Evolutionary conservation across 2,329 filamentous ascomycete species (phyloP).

Genomic region (Fusarium oligoseptatum): DNA sequence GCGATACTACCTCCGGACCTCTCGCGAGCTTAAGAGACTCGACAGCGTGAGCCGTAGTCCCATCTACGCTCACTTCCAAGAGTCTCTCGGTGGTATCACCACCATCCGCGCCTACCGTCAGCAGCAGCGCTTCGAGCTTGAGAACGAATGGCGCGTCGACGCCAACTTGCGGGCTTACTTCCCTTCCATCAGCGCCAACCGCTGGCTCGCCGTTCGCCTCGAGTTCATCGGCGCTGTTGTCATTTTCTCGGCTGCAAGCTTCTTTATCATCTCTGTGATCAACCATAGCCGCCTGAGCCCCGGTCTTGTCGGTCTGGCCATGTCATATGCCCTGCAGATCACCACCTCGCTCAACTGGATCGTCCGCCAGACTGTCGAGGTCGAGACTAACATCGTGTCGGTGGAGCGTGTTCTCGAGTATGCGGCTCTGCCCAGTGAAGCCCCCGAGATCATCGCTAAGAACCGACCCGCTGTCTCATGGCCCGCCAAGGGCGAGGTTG

Average conservation of each 20-base stretch:
- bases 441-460: constrained; percentile 91
- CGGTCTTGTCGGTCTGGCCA: constrained; percentile 89
- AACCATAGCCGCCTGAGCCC: constrained; percentile 72
- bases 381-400: constrained; percentile 99
- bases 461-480: constrained; percentile 89
- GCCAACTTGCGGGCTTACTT: constrained; percentile 95
- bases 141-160: constrained; percentile 98
- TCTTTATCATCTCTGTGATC: constrained; percentile 84
- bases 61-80: constrained; percentile 98
- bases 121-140: constrained; percentile 85
- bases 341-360: constrained; percentile 99
- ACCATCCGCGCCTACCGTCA: constrained; percentile 97
- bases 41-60: constrained; percentile 96
- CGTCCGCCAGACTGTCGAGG: constrained; percentile 96
- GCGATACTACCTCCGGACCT: constrained; percentile 95
- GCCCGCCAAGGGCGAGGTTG: constrained; percentile 89
- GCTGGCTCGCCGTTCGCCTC: constrained; percentile 94
- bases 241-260: constrained; percentile 86
- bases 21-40: constrained; percentile 93
- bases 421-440: constrained; percentile 89
- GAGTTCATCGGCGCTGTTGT: constrained; percentile 97
- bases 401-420: constrained; percentile 98
- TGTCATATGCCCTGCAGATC: constrained; percentile 98
- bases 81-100: constrained; percentile 91
- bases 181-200: constrained; percentile 92